Base-by-base conservation (phyloP, 2,329 filamentous ascomycete species). In the Penicillium glabrum region DNA sequence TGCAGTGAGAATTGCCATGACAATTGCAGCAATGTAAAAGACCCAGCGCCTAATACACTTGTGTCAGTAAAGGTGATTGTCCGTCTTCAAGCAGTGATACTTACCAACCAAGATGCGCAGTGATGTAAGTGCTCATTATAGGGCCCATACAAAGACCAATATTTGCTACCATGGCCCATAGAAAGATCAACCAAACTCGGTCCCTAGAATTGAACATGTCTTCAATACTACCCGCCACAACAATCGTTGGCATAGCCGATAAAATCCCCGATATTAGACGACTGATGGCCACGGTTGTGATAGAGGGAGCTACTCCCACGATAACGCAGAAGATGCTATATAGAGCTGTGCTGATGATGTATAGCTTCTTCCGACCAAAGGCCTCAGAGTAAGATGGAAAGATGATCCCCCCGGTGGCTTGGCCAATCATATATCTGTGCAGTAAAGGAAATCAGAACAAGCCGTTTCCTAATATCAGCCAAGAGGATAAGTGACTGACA, bases 151-250 rank as follows among this genome's bases (percentile, higher is more conserved):
- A 68, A 3, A 81, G 57, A 0, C 76, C 80, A 3, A 76, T 59
- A 1, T 75, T 78, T 0, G 77, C 70, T 4, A 68, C 69, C 19
- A 70, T 67, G 35, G 73, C 72, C 75, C 78, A 82, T 1, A 74
- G 52, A 46, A 77, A 75, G 1, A 81, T 70, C 6, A 77, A 58
- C 77, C 77, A 81, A 3, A 80, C 73, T 6, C 80, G 71, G 21
- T 68, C 66, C 47, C 69, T 69, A 3, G 72, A 69, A 48, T 79
- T 75, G 63, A 74, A 81, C 65, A 82, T 74, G 61, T 82, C 79
- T 58, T 82, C 80, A 26, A 82, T 72, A 52, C 75, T 79, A 0
- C 80, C 79, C 0, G 75, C 72, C 5, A 77, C 73, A 7, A 82
- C 75, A 7, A 77, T 73, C 0, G 77, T 72, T 1, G 79, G 79